Percentiles rank a stretch among this genome's conserved stretches.
phyloP scores from a whole-genome alignment of 2,329 filamentous ascomycete species.

The Fusarium sp. region DNA sequence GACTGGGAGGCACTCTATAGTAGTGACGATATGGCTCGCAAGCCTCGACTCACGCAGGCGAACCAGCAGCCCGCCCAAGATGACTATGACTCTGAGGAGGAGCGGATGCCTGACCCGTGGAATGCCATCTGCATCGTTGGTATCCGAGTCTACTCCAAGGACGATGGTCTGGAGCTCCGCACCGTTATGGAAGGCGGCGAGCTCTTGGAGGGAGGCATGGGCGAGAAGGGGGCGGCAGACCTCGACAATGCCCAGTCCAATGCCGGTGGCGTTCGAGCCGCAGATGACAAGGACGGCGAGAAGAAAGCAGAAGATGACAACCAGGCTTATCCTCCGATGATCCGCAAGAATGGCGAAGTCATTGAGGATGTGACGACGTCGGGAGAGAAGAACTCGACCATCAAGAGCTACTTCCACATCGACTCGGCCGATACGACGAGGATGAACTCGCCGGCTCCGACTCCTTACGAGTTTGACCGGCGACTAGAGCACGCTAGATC shows the following conservation, averaged over 20 bases:
- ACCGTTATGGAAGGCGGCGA: constrained; percentile 71
- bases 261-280: constrained; percentile 63
- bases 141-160: constrained; percentile 73
- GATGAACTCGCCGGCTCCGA: constrained; percentile 52
- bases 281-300: constrained; percentile 28
- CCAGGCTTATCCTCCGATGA: constrained; percentile 42
- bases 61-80: constrained; percentile 53
- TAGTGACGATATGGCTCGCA: constrained; percentile 70
- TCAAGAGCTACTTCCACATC: constrained; percentile 49
- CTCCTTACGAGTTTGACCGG: constrained; percentile 51
- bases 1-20: constrained; percentile 74
- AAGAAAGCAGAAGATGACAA: constrained; percentile 24
- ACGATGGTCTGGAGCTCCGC: constrained; percentile 67
- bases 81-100: constrained; percentile 70
- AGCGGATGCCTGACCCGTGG: constrained; percentile 72
- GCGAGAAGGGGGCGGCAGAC: constrained; percentile 69
- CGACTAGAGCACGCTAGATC: constrained; percentile 39
- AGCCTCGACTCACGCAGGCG: constrained; percentile 61
- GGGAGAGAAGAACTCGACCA: constrained; percentile 42
- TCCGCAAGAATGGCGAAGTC: constrained; percentile 46
- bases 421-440: constrained; percentile 49
- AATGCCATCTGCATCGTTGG: constrained; percentile 75
- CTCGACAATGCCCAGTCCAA: constrained; percentile 72
- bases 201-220: constrained; percentile 70
- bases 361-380: constrained; percentile 39